Base-by-base conservation (phyloP, 2,329 filamentous ascomycete genomes). In the Emmonsia crescens region DNA sequence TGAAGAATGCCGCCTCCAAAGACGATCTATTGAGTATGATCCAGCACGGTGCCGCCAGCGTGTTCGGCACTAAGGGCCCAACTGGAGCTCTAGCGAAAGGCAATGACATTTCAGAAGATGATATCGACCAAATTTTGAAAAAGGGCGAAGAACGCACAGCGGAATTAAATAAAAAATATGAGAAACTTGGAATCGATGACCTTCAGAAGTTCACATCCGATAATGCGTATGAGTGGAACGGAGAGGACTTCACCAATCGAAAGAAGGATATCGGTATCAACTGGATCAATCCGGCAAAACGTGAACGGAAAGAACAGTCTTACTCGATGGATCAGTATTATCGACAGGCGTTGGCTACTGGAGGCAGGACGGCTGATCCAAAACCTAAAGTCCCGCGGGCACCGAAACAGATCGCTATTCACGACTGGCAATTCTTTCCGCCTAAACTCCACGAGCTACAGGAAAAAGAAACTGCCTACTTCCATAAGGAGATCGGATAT, bases 321-420 rank as follows among this genome's bases (percentile, higher is more conserved):
- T 99, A 99, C 74, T 96, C 93, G 0, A 96, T 99, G 79, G 95
- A 99, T 74, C 96, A 96, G 75, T 99, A 99, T 78, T 99, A 97
- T 77, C 88, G 93, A 66, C 87, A 95, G 69, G 90, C 91, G 10
- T 83, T 99, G 71, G 89, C 89, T 68, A 94, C 89, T 60, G 86
- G 91, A 74, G 85, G 87, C 42, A 83, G 86, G 54, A 87, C 86
- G 29, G 86, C 90, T 46, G 91, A 96, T 64, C 83, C 89, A 31
- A 96, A 96, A 75, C 92, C 93, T 9, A 96, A 96, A 76, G 90
- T 94, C 24, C 95, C 94, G n/a, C 86, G 92, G 61, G 91, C 94
- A 10, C 94, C 94, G 0, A 96, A 95, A 76, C 94, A 99, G 73
- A 85, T 96, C 59, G 80, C 86, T 3, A 89, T 96, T 48, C 92